These are phyloP conservation scores for Tagetes patula DNA, from an alignment of 129 eudicot species.

Conservation along the genomic window DNA sequence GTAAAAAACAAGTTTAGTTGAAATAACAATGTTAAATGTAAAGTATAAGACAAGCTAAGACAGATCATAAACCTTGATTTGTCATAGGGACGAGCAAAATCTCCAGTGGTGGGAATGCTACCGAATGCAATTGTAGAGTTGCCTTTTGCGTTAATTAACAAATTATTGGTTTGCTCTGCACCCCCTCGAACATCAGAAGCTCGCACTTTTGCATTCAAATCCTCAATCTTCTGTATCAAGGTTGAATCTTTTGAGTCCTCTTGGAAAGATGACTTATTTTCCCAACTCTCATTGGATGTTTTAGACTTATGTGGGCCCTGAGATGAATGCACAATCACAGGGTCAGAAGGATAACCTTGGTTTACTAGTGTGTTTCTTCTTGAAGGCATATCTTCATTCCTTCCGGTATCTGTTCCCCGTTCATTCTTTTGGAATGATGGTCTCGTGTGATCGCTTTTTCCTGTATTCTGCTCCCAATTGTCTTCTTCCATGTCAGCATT, in stretches of 20 bases:
- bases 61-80: slow-evolving; percentile 42
- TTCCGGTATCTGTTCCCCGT: slow-evolving; percentile 56
- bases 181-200: slow-evolving; percentile 60
- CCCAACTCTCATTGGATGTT: slow-evolving; percentile 37
- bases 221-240: slow-evolving; percentile 81
- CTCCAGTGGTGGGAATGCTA: slow-evolving; percentile 35
- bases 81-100: slow-evolving; percentile 29
- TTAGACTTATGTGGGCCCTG: slow-evolving; percentile 35
- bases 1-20: slow-evolving; percentile 22
- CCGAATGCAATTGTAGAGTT: slow-evolving; percentile 35
- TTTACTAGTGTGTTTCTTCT: slow-evolving; percentile 31
- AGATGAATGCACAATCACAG: slow-evolving; percentile 35
- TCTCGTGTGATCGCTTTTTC: slow-evolving; percentile 40
- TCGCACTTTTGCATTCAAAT: slow-evolving; percentile 74
- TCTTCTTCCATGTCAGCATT: slow-evolving; percentile 53
- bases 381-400: slow-evolving; percentile 45
- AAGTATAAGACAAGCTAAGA: slow-evolving; percentile 21
- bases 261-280: slow-evolving; percentile 38
- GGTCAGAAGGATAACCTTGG: slow-evolving; percentile 16
- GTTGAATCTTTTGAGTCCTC: slow-evolving; percentile 52
- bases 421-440: slow-evolving; percentile 48
- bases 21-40: background rate
- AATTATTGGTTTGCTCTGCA: slow-evolving; percentile 43
- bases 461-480: slow-evolving; percentile 45
- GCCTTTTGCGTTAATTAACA: slow-evolving; percentile 28